Percentiles rank a stretch among this genome's conserved stretches.
Conservation (phyloP, 805 yeast genomes). For the Debaryomyces maramus region DNA sequence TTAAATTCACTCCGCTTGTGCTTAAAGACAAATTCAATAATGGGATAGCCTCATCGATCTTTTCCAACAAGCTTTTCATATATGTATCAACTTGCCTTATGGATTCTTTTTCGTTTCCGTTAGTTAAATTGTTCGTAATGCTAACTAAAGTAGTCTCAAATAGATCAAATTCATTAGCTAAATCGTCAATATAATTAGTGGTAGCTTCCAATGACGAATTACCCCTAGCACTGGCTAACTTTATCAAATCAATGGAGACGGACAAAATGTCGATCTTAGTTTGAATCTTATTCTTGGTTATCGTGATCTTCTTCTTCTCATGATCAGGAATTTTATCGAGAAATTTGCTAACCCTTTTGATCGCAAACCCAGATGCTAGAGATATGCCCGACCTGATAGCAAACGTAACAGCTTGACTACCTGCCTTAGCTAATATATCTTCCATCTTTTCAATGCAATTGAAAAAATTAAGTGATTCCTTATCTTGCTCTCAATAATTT, state of each 20-base stretch:
- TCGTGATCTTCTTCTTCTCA: constrained; percentile 47
- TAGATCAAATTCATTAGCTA: constrained; percentile 56
- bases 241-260: constrained; percentile 67
- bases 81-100: constrained; percentile 48
- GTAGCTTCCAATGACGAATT: constrained; percentile 58
- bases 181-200: constrained; percentile 50
- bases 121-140: constrained; percentile 32
- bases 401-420: constrained; percentile 75
- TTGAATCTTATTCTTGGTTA: constrained; percentile 46
- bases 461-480: not conserved
- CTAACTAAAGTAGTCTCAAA: constrained; percentile 52
- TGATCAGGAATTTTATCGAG: constrained; percentile 55
- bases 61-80: constrained; percentile 46
- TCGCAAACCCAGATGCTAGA: constrained; percentile 70
- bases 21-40: constrained; percentile 62
- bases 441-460: constrained; percentile 30
- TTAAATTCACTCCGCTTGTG: constrained; percentile 65
- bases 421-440: constrained; percentile 53
- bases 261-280: constrained; percentile 61
- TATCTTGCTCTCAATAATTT: not conserved
- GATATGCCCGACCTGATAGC: constrained; percentile 77
- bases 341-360: constrained; percentile 58
- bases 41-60: constrained; percentile 71
- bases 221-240: constrained; percentile 61
- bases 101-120: constrained; percentile 34